Evolutionary conservation across 495 filamentous ascomycete genomes (phyloP).

Genomic region (Penicillium verhagenii): DNA sequence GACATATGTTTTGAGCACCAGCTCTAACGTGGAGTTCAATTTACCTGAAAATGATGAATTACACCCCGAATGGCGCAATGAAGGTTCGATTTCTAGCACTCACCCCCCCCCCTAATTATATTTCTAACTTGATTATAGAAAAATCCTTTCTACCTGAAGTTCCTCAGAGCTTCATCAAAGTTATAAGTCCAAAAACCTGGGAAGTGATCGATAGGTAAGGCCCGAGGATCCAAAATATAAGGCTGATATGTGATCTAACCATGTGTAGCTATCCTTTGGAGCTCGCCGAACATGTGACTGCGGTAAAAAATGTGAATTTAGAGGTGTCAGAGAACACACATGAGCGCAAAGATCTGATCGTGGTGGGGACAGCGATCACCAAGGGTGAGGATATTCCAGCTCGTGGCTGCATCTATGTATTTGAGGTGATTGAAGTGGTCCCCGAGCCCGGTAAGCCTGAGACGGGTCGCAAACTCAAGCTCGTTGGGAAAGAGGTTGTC

Average conservation of each 20-base stretch:
- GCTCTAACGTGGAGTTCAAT: slow-evolving; percentile 64
- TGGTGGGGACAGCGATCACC: slow-evolving; percentile 78
- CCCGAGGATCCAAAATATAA: background rate
- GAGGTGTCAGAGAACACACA: slow-evolving; percentile 89
- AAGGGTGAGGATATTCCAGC: slow-evolving; percentile 87
- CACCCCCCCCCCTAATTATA: no score
- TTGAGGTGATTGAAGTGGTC: slow-evolving; percentile 86
- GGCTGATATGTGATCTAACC: background rate
- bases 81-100: slow-evolving; percentile 57
- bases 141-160: slow-evolving; percentile 63
- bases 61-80: slow-evolving; percentile 73
- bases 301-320: slow-evolving; percentile 77
- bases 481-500: slow-evolving; percentile 84
- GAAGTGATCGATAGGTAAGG: slow-evolving; percentile 68
- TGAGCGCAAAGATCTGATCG: slow-evolving; percentile 74
- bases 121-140: slow-evolving; percentile 33
- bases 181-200: slow-evolving; percentile 74
- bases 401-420: slow-evolving; percentile 84
- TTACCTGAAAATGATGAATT: slow-evolving; percentile 81
- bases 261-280: slow-evolving; percentile 52
- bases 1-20: slow-evolving; percentile 75
- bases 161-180: slow-evolving; percentile 65
- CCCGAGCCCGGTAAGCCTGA: slow-evolving; percentile 84
- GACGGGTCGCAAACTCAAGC: slow-evolving; percentile 78
- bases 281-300: slow-evolving; percentile 71